Evolutionary conservation across 106 monocot genomes (phyloP).

Genomic region (Allium fistulosum): DNA sequence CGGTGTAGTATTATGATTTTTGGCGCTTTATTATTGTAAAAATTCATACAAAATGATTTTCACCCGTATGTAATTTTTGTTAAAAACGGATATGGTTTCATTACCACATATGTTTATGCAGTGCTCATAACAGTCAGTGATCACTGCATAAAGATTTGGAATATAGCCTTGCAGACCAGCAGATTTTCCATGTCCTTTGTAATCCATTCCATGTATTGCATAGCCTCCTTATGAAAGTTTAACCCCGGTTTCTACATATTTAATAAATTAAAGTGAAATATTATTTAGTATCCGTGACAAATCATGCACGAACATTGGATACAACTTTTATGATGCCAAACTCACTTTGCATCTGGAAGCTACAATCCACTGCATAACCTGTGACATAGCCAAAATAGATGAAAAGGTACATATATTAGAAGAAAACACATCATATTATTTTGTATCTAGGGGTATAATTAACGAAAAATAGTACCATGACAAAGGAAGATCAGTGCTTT

Average conservation of each 20-base stretch:
- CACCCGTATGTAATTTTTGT: no score
- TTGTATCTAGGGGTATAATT: background rate
- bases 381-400: background rate
- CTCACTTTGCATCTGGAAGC: constrained; percentile 63
- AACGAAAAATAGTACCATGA: constrained; percentile 31
- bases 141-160: constrained; percentile 37
- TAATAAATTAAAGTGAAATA: background rate
- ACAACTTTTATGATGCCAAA: background rate
- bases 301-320: no score
- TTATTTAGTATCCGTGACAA: background rate
- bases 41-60: no score
- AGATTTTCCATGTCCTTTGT: constrained; percentile 73
- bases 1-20: no score
- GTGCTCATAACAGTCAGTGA: constrained; percentile 28
- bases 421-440: background rate
- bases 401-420: background rate
- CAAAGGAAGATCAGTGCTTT: constrained; percentile 68
- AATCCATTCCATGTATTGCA: constrained; percentile 60
- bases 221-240: constrained; percentile 44
- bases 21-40: no score
- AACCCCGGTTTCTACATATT: constrained; percentile 28
- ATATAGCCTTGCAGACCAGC: constrained; percentile 58
- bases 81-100: no score
- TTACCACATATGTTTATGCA: constrained; percentile 49
- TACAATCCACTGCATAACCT: constrained; percentile 77